Base-by-base conservation (phyloP, 2,329 filamentous ascomycete genomes). In the Fonsecaea pedrosoi region DNA sequence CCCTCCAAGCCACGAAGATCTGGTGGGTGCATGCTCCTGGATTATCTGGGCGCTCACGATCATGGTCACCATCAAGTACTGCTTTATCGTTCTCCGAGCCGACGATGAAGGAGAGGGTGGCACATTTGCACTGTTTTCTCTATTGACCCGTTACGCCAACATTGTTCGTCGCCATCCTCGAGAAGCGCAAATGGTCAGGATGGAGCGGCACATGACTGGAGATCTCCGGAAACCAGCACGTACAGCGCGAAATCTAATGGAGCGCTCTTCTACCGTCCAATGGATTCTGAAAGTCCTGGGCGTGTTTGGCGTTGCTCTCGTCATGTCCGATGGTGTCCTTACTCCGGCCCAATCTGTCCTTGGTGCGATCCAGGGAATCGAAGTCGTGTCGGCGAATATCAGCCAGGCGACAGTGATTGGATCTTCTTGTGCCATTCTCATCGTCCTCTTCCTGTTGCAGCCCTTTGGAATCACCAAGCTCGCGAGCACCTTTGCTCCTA, bases 41-140 rank as follows among this genome's bases (percentile, higher is more conserved):
- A 82, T 87, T 56, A 80, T 86, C 53, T 87, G 85, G 85, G 78
- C 82, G 1, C 72, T 87, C 21, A 83, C 82, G 12, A 76, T 86
- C 69, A 86, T 87, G 80, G 85, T 86, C 15, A 86, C 84, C 0
- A 70, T 86, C 67, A 87, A 87, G 74, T 87, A 87, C 71, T 77
- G 85, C n/a, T 70, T 84, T 50, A 81, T 87, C 63, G 82, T 86
- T 32, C 75, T 87, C 3, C 74, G 76, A 54, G 85, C 84, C 35
- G 84, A 87, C 73, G 83, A 87, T 64, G 83, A 86, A 71, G 85
- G 85, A 34, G 85, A 87, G 71, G 85, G 85, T 10, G 85, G 85
- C 3, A 86, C 85, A 0, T 87, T 87, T 74, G 81, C 79, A 18
- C 80, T 82, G 9, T 86, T 85, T 70, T 83, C 83, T 0, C 76